Percentiles rank a stretch among this genome's conserved stretches.
These are phyloP conservation scores for Aspergillus ellipticus DNA, from an alignment of 495 filamentous ascomycete species.

Conservation along the genomic window DNA sequence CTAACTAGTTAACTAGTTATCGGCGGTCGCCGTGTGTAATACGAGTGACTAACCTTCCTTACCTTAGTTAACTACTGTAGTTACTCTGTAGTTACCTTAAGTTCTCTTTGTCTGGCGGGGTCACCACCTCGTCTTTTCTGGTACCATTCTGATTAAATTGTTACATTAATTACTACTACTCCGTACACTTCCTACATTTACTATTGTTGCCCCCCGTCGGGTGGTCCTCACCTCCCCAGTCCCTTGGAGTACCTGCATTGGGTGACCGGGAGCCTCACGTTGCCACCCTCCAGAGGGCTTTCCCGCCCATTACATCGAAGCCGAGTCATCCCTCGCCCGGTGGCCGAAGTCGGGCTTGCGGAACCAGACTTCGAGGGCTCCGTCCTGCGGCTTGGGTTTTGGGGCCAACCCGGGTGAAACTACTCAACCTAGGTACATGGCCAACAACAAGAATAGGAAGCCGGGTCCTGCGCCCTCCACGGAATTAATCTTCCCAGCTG, in stretches of 20 bases:
- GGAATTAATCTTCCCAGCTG: too few species aligned
- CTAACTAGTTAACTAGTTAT: background rate
- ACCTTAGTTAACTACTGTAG: background rate
- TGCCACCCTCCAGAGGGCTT: background rate
- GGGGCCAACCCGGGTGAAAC: background rate
- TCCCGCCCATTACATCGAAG: constrained; percentile 12
- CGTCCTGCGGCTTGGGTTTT: background rate
- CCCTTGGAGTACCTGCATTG: background rate
- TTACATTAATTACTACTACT: too few species aligned
- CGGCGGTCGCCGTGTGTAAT: background rate
- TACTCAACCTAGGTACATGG: background rate
- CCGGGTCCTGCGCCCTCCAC: too few species aligned
- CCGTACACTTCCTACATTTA: too few species aligned
- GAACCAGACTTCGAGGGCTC: background rate
- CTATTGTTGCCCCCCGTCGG: background rate
- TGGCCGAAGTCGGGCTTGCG: constrained; percentile 12
- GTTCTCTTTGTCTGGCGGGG: too few species aligned
- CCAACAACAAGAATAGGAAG: background rate
- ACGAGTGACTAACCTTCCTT: background rate
- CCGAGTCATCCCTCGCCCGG: constrained; percentile 8
- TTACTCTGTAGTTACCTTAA: background rate
- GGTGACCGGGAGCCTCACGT: background rate
- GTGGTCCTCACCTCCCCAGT: background rate
- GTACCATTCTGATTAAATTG: too few species aligned
- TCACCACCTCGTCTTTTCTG: too few species aligned